These are phyloP conservation scores for Cutaneotrichosporon cavernicola DNA, from an alignment of 1,284 basidiomycete species.

Conservation along the genomic window DNA sequence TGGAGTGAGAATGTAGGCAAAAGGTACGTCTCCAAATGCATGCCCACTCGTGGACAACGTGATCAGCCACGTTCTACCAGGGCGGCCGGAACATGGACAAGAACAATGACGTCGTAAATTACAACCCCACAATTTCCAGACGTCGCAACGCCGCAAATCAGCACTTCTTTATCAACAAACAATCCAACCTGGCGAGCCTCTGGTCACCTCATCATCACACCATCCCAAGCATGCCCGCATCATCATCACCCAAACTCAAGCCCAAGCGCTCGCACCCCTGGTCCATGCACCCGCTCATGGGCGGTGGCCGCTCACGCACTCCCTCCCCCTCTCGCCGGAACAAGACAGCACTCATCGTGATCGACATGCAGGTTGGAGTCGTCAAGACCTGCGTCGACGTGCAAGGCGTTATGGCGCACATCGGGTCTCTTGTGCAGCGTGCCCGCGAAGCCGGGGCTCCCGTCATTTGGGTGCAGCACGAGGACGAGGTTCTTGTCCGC, in stretches of 20 bases:
- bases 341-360: slow-evolving; percentile 11
- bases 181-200: too few species aligned
- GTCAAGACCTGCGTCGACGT: background rate
- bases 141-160: too few species aligned
- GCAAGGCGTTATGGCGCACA: background rate
- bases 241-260: background rate
- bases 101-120: background rate
- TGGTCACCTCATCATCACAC: background rate
- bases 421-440: background rate
- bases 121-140: too few species aligned
- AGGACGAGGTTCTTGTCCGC: background rate
- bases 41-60: background rate
- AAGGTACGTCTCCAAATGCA: background rate
- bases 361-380: slow-evolving; percentile 17
- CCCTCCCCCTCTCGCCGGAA: background rate
- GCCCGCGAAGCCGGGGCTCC: slow-evolving; percentile 10
- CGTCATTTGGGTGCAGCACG: slow-evolving; percentile 18
- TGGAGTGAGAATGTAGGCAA: background rate
- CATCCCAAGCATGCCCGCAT: background rate
- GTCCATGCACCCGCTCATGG: background rate
- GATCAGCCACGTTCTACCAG: background rate
- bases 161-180: too few species aligned
- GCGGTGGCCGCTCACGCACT: background rate
- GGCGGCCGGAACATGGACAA: background rate
- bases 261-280: background rate